These are phyloP conservation scores for Hysterangium stoloniferum DNA, from an alignment of 768 basidiomycete species.

Conservation along the genomic window DNA sequence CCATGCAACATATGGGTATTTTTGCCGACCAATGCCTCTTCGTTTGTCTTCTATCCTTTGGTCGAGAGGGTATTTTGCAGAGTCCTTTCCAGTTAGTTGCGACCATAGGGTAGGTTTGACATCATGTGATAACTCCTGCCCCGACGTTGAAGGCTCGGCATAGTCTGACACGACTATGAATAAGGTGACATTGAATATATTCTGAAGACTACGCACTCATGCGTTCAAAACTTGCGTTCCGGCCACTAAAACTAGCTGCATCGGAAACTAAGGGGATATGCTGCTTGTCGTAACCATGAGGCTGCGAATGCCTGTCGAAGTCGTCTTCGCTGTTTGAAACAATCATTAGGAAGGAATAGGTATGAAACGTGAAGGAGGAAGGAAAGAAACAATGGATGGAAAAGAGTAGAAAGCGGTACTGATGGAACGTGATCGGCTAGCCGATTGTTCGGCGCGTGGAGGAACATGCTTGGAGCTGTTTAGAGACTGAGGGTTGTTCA, in stretches of 20 bases:
- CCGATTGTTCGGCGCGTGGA: not conserved
- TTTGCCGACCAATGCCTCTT: conserved; percentile 77
- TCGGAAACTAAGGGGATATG: not conserved
- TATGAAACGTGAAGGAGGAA: not conserved
- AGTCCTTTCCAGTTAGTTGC: not conserved
- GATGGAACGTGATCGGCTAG: no score
- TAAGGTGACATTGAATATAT: not conserved
- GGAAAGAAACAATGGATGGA: not conserved
- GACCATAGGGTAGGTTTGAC: not conserved
- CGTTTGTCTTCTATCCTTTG: conserved; percentile 87
- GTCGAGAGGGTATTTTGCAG: conserved; percentile 45
- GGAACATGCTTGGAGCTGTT: no score
- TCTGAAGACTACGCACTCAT: not conserved
- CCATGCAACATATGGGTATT: conserved; percentile 55
- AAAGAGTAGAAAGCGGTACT: not conserved
- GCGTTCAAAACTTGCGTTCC: not conserved
- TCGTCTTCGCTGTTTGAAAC: not conserved
- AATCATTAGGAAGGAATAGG: not conserved
- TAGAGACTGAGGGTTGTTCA: no score
- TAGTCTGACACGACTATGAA: not conserved
- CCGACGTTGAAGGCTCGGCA: not conserved
- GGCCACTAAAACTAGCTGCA: conserved; percentile 1
- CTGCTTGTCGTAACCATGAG: not conserved
- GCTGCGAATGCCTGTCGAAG: not conserved
- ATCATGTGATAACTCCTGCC: not conserved